phyloP scores from a whole-genome alignment of 2,329 filamentous ascomycete genomes.

The Neofusicoccum sp. region DNA sequence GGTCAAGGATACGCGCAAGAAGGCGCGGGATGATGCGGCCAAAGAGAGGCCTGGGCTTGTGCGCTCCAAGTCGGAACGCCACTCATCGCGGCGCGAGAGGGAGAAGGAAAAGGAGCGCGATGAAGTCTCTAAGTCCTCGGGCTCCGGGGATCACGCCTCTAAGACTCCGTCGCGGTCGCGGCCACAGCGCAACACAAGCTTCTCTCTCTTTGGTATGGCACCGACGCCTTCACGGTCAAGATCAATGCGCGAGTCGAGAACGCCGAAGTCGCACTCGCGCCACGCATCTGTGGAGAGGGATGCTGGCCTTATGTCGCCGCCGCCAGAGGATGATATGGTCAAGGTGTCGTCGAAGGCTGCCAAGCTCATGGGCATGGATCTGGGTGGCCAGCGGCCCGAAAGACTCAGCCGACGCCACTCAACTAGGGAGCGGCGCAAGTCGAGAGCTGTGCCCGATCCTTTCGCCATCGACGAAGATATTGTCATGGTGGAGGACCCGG shows the following conservation, averaged over 20 bases:
- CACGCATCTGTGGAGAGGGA: constrained; percentile 67
- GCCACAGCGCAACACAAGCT: constrained; percentile 57
- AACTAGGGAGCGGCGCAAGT: constrained; percentile 37
- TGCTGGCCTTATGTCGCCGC: constrained; percentile 66
- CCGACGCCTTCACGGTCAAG: constrained; percentile 61
- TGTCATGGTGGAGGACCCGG: constrained; percentile 52
- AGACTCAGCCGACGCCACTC: constrained; percentile 43
- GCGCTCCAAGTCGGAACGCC: constrained; percentile 57
- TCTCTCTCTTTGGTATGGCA: constrained; percentile 59
- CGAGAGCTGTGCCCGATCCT: constrained; percentile 50
- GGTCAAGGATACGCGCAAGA: constrained; percentile 36
- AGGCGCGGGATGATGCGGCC: constrained; percentile 32
- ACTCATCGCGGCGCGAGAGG: constrained; percentile 24
- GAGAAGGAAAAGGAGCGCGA: constrained; percentile 58
- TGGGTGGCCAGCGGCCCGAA: constrained; percentile 26
- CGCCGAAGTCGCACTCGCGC: constrained; percentile 60
- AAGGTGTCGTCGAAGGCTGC: constrained; percentile 74
- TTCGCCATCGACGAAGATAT: constrained; percentile 60
- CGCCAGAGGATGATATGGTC: constrained; percentile 59
- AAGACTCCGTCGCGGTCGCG: constrained; percentile 51
- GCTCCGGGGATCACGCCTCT: constrained; percentile 65
- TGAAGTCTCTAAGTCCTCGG: constrained; percentile 63
- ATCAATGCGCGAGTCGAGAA: constrained; percentile 62
- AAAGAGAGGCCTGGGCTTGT: constrained; percentile 34
- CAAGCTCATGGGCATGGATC: constrained; percentile 65